Base-by-base conservation (phyloP, 1,139 yeast species). In the Geotrichum aggregatum region DNA sequence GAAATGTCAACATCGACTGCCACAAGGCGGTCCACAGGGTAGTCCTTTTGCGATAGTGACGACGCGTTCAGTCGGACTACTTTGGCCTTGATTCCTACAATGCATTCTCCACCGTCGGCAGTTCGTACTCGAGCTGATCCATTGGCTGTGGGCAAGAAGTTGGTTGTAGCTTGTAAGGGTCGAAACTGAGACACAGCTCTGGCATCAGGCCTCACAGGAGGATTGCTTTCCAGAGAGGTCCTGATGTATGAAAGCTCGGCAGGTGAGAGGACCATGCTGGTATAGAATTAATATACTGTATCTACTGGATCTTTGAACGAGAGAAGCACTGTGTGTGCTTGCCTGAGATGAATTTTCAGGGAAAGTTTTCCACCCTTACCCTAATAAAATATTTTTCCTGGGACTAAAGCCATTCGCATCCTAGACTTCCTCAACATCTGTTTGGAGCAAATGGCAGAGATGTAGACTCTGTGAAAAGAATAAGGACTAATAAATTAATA, bases 81-180 rank as follows among this genome's bases (percentile, higher is more conserved):
- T 62, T 86, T 85, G 8, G 91, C 79, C 68, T 91, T 91, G 48
- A 91, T 78, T 63, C 97, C 92, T 1, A 88, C 91, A 47, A 91
- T 83, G 64, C 96, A 88, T 68, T 91, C 98, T 60, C 89, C 82
- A 21, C 98, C 97, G 67, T 91, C 97, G 54, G 86, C 78, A 36
- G 88, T 77, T 61, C 91, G 76, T 35, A 91, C 80, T 70, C 96
- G 77, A 1, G 97, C 86, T 5, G 96, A 88, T 18, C 98, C 98
- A 70, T 91, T 87, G 7, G 96, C 85, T 44, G 84, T 80, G 0
- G 95, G 94, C 56, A 91, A 74, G 62, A 89, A 85, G 51, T 85
- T 83, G 4, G 89, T 82, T 28, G 81, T 82, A 5, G 95, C 87
- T 62, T 88, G 95, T 45, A 91, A 69, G 0, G 97, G 96, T 58